These are phyloP conservation scores for Stylonectria norvegica DNA, from an alignment of 2,329 filamentous ascomycete species.

Conservation along the genomic window DNA sequence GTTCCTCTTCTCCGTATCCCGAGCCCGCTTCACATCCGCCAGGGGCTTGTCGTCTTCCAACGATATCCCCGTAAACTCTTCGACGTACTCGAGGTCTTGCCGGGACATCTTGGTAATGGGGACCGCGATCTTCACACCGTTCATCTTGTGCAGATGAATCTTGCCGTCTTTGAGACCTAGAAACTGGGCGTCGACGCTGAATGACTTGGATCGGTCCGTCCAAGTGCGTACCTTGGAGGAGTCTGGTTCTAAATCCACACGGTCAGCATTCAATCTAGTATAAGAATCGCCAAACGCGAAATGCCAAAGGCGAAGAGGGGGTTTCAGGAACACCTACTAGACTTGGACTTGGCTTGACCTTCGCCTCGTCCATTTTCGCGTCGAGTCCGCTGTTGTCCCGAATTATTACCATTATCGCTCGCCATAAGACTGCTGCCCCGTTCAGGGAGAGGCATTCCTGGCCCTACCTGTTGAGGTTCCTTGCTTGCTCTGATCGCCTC, in stretches of 20 bases:
- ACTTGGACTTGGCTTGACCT: constrained; percentile 49
- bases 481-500: constrained; percentile 67
- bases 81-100: constrained; percentile 92
- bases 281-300: not conserved
- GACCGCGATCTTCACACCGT: constrained; percentile 97
- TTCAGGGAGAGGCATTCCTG: constrained; percentile 70
- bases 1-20: constrained; percentile 28
- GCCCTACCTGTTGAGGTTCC: constrained; percentile 65
- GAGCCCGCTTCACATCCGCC: constrained; percentile 70
- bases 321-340: constrained; percentile 56
- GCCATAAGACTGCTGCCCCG: constrained; percentile 74
- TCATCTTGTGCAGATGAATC: constrained; percentile 95
- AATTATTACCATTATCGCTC: constrained; percentile 63
- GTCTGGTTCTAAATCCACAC: constrained; percentile 66
- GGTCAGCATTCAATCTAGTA: constrained; percentile 10
- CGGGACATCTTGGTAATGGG: constrained; percentile 94
- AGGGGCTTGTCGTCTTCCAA: constrained; percentile 93
- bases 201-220: constrained; percentile 93
- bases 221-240: constrained; percentile 78
- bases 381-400: constrained; percentile 66
- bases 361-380: constrained; percentile 65
- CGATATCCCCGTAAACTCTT: constrained; percentile 79
- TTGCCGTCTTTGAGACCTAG: constrained; percentile 92
- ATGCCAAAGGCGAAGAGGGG: not conserved
- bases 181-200: constrained; percentile 96